phyloP scores from a whole-genome alignment of 163 green algal genomes.

The Botryococcus braunii region DNA sequence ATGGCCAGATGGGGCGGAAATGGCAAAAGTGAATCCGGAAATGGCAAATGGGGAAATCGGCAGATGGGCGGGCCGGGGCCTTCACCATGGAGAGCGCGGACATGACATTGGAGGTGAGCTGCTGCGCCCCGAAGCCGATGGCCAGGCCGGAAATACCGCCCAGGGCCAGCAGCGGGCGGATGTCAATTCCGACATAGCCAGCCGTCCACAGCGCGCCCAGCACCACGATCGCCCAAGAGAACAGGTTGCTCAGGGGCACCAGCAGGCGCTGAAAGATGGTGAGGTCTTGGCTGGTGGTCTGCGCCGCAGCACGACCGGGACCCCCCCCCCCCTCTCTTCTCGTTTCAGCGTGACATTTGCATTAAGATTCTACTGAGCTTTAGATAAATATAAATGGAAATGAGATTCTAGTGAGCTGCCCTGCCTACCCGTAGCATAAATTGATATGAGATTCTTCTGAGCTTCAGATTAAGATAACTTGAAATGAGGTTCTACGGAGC shows the following conservation, averaged over 20 bases:
- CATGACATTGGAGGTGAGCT: slow-evolving; percentile 32
- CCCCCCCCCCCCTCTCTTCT: no score
- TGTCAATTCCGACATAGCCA: slow-evolving; percentile 32
- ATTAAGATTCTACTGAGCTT: no score
- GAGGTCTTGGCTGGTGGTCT: no score
- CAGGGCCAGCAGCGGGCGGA: slow-evolving; percentile 36
- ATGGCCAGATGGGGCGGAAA: not conserved
- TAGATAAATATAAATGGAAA: no score
- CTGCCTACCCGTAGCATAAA: no score
- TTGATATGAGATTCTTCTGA: no score
- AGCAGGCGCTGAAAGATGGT: slow-evolving; percentile 24
- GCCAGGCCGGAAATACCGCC: slow-evolving; percentile 27
- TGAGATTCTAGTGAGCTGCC: no score
- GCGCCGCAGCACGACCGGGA: no score
- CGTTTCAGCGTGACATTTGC: no score
- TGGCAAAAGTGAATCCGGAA: slow-evolving; percentile 24
- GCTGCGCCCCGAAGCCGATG: slow-evolving; percentile 26
- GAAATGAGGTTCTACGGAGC: no score
- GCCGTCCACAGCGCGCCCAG: slow-evolving; percentile 18
- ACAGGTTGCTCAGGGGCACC: slow-evolving; percentile 21
- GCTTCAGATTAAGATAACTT: no score
- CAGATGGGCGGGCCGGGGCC: not conserved
- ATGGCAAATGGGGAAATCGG: slow-evolving; percentile 31
- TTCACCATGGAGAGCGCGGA: slow-evolving; percentile 35
- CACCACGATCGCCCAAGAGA: slow-evolving; percentile 16